A percentile compares a stretch with the other conserved stretches of the same genome.
Conservation (phyloP, 2,329 filamentous ascomycete species). For the Penicillium sp. region DNA sequence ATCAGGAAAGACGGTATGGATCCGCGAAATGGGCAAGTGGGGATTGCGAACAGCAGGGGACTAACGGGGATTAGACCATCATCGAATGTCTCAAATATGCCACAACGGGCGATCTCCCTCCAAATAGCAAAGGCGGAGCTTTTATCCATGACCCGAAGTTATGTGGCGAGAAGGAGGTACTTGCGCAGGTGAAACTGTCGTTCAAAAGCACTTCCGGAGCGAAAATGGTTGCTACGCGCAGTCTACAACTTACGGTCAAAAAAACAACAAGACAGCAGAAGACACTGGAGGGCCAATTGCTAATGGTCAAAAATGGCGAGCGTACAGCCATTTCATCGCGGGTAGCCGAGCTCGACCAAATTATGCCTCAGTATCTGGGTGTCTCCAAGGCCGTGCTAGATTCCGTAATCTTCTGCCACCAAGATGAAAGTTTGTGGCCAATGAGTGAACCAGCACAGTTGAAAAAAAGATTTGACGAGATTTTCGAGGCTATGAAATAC, state of each 20-base stretch:
- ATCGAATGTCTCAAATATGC: slow-evolving; percentile 99
- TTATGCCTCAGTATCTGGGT: slow-evolving; percentile 82
- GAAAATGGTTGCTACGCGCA: slow-evolving; percentile 79
- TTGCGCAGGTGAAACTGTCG: slow-evolving; percentile 86
- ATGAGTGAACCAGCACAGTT: slow-evolving; percentile 81
- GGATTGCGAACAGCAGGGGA: not conserved
- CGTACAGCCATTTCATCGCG: slow-evolving; percentile 74
- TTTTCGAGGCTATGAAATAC: slow-evolving; percentile 95
- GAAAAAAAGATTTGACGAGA: slow-evolving; percentile 95
- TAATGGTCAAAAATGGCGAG: slow-evolving; percentile 77
- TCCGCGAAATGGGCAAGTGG: not conserved
- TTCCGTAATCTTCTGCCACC: slow-evolving; percentile 96
- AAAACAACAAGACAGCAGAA: slow-evolving; percentile 75
- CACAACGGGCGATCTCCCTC: slow-evolving; percentile 88
- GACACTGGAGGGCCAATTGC: slow-evolving; percentile 76
- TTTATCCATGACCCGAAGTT: slow-evolving; percentile 98
- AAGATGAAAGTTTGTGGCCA: slow-evolving; percentile 96
- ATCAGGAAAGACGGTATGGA: slow-evolving; percentile 79
- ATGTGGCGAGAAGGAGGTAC: slow-evolving; percentile 77
- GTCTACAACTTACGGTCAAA: slow-evolving; percentile 80
- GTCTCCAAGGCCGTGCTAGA: slow-evolving; percentile 89
- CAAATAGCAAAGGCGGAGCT: slow-evolving; percentile 82
- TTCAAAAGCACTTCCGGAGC: slow-evolving; percentile 77
- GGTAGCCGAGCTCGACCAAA: slow-evolving; percentile 75
- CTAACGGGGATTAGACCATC: slow-evolving; percentile 62